Evolutionary conservation across 257 asterid genomes (phyloP), one percentile per base, ranked within the genome.

Genomic region (Capsicum rhomboideum): DNA sequence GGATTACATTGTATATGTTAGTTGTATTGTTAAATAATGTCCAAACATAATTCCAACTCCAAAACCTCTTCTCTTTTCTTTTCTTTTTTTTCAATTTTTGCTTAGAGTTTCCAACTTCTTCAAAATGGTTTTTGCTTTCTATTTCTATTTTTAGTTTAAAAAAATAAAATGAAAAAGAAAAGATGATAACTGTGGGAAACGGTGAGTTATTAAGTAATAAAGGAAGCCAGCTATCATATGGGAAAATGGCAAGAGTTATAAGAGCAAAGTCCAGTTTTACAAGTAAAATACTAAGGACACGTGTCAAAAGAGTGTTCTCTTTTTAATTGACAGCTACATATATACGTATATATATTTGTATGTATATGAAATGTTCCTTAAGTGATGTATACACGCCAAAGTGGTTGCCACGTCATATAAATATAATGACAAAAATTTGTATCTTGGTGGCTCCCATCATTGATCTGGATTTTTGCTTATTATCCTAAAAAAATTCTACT

Each of bases 301-400:
- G 10, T 75, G 61, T 75, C 10, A 75, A 26, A 13, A 17, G 6
- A 4, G 1, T 9, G 0, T 46, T 14, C 1, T 14, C 37, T n/a
- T 34, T 8, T 74, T 2, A 56, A 23, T 34, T 80, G 55, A 34
- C 68, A 55, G 17, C 26, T 11, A 20, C 8, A 79, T 31, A 58
- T 37, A 80, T 80, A 55, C 6, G 8, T 56, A 54, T 6, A 29
- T n/a, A 16, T 31, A 34, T 4, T 31, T 79, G 72, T 61, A 31
- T 42, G 8, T 63, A 46, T 26, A 82, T 14, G 23, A 53, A 34
- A 8, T 34, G 64, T 75, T 78, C 42, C 72, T 77, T 84, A 88
- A 87, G 83, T 88, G 85, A 40, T 29, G 28, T 42, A 71, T 1
- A 12, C 44, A 85, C 80, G 64, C 59, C 6, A 64, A 10, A 56